phyloP scores from a whole-genome alignment of 495 filamentous ascomycete genomes.

The Aspergillus indologenus region DNA sequence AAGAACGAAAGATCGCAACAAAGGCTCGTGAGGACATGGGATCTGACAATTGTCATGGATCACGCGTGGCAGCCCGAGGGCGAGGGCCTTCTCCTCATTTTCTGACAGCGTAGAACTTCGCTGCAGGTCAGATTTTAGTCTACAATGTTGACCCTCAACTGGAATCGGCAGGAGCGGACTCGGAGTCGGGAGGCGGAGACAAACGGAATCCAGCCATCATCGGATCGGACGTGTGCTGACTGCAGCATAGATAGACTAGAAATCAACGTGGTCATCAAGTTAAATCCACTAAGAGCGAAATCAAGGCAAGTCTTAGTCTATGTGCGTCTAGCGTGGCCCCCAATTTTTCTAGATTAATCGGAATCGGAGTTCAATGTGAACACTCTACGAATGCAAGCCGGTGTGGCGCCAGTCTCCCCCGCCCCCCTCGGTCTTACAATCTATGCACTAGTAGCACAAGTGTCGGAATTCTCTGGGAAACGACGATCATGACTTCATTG shows the following conservation, averaged over 20 bases:
- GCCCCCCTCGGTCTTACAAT: background rate
- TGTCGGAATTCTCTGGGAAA: background rate
- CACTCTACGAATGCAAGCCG: background rate
- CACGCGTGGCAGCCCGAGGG: background rate
- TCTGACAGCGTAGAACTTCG: background rate
- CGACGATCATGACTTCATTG: background rate
- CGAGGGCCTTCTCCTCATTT: background rate
- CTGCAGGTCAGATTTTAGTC: slow-evolving; percentile 14
- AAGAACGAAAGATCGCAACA: too few relatives aligned
- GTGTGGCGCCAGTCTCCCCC: background rate
- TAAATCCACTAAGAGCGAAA: too few relatives aligned
- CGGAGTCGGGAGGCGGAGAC: background rate
- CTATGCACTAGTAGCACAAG: background rate
- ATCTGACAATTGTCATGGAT: background rate
- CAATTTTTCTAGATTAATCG: too few relatives aligned
- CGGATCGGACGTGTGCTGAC: background rate
- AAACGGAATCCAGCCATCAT: background rate
- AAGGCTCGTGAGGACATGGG: background rate
- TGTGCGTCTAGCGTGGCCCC: background rate
- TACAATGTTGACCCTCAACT: background rate
- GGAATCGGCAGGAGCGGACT: background rate
- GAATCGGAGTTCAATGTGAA: background rate
- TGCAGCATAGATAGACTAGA: background rate
- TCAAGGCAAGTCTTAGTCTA: too few relatives aligned
- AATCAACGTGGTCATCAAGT: too few relatives aligned